Evolutionary conservation across 345 rosid species (phyloP), one percentile per base, ranked within the genome.

Genomic region (Tarenaya hassleriana): DNA sequence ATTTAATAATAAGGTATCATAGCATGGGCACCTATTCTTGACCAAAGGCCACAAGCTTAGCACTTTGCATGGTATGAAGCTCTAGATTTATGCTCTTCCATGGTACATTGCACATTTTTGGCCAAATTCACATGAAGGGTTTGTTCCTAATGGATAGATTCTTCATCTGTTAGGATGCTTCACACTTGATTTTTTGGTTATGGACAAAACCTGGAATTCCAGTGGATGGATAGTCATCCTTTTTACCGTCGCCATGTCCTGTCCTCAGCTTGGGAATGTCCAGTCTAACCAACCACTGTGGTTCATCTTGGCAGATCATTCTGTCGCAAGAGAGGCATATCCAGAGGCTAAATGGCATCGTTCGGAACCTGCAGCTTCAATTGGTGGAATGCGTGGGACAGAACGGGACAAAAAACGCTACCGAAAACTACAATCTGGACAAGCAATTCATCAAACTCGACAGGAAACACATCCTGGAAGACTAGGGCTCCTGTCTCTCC

Each of bases 321-420:
- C 47, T 84, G 40, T 77, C 76, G 5, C 95, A 80, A 63, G 97
- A 85, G 77, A 83, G 79, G 66, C 76, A 66, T 61, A 88, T 88
- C 58, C 81, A 74, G 48, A 76, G 70, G 65, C 90, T 84, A 45
- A 78, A 78, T 52, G 90, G 84, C 43, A 74, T 84, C 27, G 79
- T 84, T 8, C 71, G 56, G 55, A 80, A 64, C 47, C 89, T 88
- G 43, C 75, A 62, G 55, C 60, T 69, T 64, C 88, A 78, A 58
- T 31, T 84, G 24, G 46, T 46, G 55, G 83, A 60, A 42, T 83
- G 95, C 65, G 66, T 71, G 48, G 64, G 71, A 53, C 62, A 41
- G 45, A 71, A 69, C 38, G 58, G 60, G 63, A 74, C 76, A 0
- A 49, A 16, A 40, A 77, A 69, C 58, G 60, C 47, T 58, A 69